Evolutionary conservation across 2,329 filamentous ascomycete species (phyloP).

Genomic region (Exophiala dermatitidis): DNA sequence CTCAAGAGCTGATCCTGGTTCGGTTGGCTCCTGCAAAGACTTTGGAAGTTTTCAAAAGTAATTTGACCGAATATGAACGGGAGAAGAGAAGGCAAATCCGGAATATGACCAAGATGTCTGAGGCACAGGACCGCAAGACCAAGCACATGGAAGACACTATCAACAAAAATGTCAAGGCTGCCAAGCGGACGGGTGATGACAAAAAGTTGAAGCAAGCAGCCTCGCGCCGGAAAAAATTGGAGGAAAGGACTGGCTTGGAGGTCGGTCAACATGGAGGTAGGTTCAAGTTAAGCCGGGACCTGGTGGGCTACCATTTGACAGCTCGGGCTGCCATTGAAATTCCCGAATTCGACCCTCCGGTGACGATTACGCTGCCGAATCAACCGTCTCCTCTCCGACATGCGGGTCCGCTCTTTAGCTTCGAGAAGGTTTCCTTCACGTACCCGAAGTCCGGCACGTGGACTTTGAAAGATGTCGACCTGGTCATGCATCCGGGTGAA

Average conservation of each 20-base stretch:
- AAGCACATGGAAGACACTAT: conserved; percentile 76
- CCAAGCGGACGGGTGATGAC: conserved; percentile 70
- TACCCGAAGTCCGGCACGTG: conserved; percentile 46
- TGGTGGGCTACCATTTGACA: conserved; percentile 54
- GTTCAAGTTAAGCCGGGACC: conserved; percentile 75
- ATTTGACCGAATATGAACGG: conserved; percentile 63
- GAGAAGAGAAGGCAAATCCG: conserved; percentile 54
- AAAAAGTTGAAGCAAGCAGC: conserved; percentile 83
- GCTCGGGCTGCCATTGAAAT: conserved; percentile 64
- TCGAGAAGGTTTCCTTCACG: conserved; percentile 62
- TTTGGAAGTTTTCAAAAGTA: conserved; percentile 67
- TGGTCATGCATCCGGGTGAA: conserved; percentile 66
- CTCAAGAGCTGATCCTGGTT: conserved; percentile 67
- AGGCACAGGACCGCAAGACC: conserved; percentile 72
- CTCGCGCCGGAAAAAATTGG: conserved; percentile 74
- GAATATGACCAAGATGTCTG: conserved; percentile 67
- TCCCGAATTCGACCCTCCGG: conserved; percentile 47
- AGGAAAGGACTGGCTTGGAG: conserved; percentile 71
- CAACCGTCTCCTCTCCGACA: conserved; percentile 57
- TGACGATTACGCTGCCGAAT: conserved; percentile 17
- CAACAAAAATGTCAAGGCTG: conserved; percentile 64
- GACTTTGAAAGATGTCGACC: conserved; percentile 55
- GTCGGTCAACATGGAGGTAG: conserved; percentile 63
- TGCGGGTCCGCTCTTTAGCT: conserved; percentile 62
- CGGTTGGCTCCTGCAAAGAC: conserved; percentile 53